Evolutionary conservation across 2,329 filamentous ascomycete species (phyloP).

Genomic region (Eutypa lata): DNA sequence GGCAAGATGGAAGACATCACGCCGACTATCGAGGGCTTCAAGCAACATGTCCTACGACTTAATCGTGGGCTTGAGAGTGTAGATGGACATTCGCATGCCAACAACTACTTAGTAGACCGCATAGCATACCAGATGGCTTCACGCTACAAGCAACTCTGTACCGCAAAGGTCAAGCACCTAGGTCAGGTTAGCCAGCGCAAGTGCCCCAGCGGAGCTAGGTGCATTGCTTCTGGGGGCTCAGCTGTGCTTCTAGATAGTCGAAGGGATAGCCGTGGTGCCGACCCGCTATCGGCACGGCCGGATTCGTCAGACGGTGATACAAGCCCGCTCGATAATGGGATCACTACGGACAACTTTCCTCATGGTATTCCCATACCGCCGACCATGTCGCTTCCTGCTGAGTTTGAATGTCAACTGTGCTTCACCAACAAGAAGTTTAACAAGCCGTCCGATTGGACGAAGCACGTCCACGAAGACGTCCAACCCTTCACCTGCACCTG

Average conservation of each 20-base stretch:
- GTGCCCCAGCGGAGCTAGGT: slow-evolving; percentile 62
- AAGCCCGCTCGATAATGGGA: slow-evolving; percentile 65
- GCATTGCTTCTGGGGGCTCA: slow-evolving; percentile 65
- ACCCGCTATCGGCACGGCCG: slow-evolving; percentile 50
- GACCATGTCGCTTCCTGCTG: slow-evolving; percentile 71
- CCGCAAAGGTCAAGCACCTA: slow-evolving; percentile 67
- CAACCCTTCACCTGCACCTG: slow-evolving; percentile 94
- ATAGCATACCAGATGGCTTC: slow-evolving; percentile 78
- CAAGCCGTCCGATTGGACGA: slow-evolving; percentile 95
- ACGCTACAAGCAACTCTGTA: slow-evolving; percentile 75
- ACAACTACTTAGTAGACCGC: slow-evolving; percentile 68
- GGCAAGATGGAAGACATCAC: slow-evolving; percentile 63
- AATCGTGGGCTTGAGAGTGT: no score
- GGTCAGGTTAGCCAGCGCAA: slow-evolving; percentile 48
- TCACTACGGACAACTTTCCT: slow-evolving; percentile 74
- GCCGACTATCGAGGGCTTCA: slow-evolving; percentile 74
- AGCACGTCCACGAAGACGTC: slow-evolving; percentile 91
- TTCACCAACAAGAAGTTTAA: slow-evolving; percentile 81
- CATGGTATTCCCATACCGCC: slow-evolving; percentile 79
- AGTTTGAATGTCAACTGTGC: slow-evolving; percentile 87
- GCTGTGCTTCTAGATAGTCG: slow-evolving; percentile 59
- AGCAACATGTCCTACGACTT: slow-evolving; percentile 66
- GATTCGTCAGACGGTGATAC: slow-evolving; percentile 63
- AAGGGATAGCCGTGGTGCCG: slow-evolving; percentile 56
- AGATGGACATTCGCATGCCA: no score